A percentile compares a stretch with the other conserved stretches of the same genome.
These are phyloP conservation scores for Tulasnella sp. DNA, from an alignment of 768 basidiomycete genomes.

Conservation along the genomic window DNA sequence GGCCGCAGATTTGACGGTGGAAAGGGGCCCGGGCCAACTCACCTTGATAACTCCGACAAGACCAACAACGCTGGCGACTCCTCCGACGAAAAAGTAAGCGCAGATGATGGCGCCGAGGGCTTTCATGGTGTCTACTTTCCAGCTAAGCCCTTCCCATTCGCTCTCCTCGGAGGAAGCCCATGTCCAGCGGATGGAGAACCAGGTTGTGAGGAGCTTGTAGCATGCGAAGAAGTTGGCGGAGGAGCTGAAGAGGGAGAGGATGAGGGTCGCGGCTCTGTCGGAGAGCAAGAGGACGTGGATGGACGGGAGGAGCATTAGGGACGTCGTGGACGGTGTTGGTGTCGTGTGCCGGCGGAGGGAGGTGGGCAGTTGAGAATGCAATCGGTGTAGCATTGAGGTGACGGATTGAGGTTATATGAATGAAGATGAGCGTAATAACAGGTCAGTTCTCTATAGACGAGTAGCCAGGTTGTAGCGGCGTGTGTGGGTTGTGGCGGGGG, in stretches of 20 bases:
- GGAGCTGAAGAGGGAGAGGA: conserved; percentile 31
- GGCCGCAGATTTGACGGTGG: neutral
- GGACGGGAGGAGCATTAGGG: neutral
- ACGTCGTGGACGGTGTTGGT: neutral
- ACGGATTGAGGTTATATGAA: neutral
- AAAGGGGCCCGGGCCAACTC: conserved; percentile 15
- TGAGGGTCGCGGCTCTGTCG: conserved; percentile 17
- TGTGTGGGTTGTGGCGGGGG: neutral
- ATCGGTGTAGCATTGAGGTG: neutral
- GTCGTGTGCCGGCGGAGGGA: neutral
- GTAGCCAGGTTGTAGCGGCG: neutral
- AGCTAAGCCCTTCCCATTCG: conserved; percentile 36
- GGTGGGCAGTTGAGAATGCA: neutral
- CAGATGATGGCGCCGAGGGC: conserved; percentile 51
- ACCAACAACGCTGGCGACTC: conserved; percentile 52
- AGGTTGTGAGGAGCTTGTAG: conserved; percentile 31
- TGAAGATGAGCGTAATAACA: neutral
- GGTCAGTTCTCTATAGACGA: neutral
- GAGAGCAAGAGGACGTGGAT: conserved; percentile 1
- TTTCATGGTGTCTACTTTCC: conserved; percentile 33
- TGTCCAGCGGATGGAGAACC: conserved; percentile 29
- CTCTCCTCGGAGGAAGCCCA: conserved; percentile 31
- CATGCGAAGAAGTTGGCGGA: conserved; percentile 33
- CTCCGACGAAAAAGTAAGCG: conserved; percentile 54
- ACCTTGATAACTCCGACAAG: conserved; percentile 62